Conservation (phyloP, 805 yeast species). For the Hanseniaspora hatyaiensis region DNA sequence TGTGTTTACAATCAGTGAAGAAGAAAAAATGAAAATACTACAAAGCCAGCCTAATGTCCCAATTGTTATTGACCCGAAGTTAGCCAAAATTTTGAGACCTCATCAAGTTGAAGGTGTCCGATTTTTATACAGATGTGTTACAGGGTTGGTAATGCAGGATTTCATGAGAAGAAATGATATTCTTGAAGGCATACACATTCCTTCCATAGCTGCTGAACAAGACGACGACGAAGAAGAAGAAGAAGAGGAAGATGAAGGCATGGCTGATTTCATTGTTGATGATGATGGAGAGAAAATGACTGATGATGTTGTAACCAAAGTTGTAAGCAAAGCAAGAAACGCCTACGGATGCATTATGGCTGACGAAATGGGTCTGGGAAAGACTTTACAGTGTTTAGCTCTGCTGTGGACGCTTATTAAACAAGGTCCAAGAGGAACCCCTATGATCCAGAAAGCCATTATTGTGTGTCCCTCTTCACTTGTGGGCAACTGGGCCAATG, state of each 20-base stretch:
- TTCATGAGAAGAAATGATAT: slow-evolving; percentile 17
- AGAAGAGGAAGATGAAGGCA: not conserved
- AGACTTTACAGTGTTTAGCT: slow-evolving; percentile 78
- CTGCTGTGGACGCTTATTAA: slow-evolving; percentile 82
- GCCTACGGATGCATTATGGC: slow-evolving; percentile 98
- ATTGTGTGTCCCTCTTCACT: slow-evolving; percentile 92
- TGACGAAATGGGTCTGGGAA: slow-evolving; percentile 93
- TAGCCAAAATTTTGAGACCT: slow-evolving; percentile 77
- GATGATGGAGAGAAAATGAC: not conserved
- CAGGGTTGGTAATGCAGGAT: slow-evolving; percentile 54
- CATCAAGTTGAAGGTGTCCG: slow-evolving; percentile 95
- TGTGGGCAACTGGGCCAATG: slow-evolving; percentile 96
- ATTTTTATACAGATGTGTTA: slow-evolving; percentile 78
- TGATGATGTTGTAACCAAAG: slow-evolving; percentile 1
- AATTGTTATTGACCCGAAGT: slow-evolving; percentile 84
- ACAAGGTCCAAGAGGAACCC: slow-evolving; percentile 74
- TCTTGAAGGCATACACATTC: slow-evolving; percentile 3
- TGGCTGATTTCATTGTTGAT: slow-evolving; percentile 1
- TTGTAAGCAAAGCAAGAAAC: slow-evolving; percentile 12
- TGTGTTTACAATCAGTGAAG: slow-evolving; percentile 46
- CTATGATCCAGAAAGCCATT: slow-evolving; percentile 76
- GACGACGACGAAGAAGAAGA: not conserved
- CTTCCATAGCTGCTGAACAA: too few relatives aligned
- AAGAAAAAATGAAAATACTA: slow-evolving; percentile 33
- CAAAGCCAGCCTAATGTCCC: slow-evolving; percentile 73